Percentiles rank a stretch among this genome's conserved stretches.
phyloP scores from a whole-genome alignment of 2,329 filamentous ascomycete genomes.

The Aspergillus sp. region DNA sequence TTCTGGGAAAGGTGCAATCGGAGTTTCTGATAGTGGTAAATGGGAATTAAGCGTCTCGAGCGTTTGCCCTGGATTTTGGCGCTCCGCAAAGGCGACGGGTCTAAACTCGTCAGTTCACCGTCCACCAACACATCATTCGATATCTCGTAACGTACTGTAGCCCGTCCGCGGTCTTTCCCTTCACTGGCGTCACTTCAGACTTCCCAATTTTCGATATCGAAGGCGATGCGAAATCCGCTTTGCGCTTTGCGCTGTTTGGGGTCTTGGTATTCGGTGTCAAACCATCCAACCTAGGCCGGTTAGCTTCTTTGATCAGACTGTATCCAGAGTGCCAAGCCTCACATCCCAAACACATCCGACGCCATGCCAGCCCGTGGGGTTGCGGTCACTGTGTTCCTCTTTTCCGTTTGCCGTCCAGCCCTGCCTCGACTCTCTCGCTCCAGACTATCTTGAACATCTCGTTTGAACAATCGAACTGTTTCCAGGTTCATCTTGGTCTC shows the following conservation, averaged over 20 bases:
- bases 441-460: slow-evolving; percentile 74
- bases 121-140: too few species aligned
- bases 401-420: slow-evolving; percentile 54
- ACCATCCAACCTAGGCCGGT: slow-evolving; percentile 52
- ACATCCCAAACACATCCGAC: slow-evolving; percentile 79
- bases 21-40: slow-evolving; percentile 59
- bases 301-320: neutral
- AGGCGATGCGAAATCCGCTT: slow-evolving; percentile 45
- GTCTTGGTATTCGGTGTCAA: slow-evolving; percentile 58
- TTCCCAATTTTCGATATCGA: slow-evolving; percentile 36
- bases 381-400: slow-evolving; percentile 49
- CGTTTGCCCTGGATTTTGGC: slow-evolving; percentile 71
- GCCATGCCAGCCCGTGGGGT: slow-evolving; percentile 55
- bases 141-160: slow-evolving; percentile 29
- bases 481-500: slow-evolving; percentile 65
- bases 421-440: slow-evolving; percentile 69
- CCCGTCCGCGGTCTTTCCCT: slow-evolving; percentile 21
- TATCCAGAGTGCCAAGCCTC: slow-evolving; percentile 20
- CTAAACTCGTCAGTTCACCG: slow-evolving; percentile 24
- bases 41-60: slow-evolving; percentile 77
- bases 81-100: slow-evolving; percentile 63
- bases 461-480: slow-evolving; percentile 71
- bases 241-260: slow-evolving; percentile 42
- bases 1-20: slow-evolving; percentile 65
- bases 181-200: slow-evolving; percentile 36